Evolutionary conservation across 495 filamentous ascomycete species (phyloP).

Genomic region (Annulohypoxylon maeteangense): DNA sequence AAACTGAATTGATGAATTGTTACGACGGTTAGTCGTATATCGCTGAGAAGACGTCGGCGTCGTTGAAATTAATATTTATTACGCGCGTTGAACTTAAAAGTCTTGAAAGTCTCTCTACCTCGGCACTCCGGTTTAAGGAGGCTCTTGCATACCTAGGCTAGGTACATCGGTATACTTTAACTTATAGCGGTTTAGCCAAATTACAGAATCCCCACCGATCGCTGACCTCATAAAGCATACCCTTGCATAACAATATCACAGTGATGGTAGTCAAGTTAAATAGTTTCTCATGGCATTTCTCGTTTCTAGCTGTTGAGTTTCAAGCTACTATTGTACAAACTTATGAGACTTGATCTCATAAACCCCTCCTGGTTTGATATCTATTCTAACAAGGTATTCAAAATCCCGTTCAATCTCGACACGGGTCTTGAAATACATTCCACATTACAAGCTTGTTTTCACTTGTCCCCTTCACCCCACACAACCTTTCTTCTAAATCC

Average conservation of each 20-base stretch:
- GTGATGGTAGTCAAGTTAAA: not conserved
- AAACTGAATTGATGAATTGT: not conserved
- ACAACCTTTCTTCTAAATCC: slow-evolving; percentile 1
- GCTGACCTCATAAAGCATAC: slow-evolving; percentile 19
- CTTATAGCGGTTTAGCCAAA: slow-evolving; percentile 27
- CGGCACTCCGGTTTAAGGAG: slow-evolving; percentile 40
- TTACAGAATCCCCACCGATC: slow-evolving; percentile 24
- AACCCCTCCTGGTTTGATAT: slow-evolving; percentile 3
- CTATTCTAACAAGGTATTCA: slow-evolving; percentile 18
- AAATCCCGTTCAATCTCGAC: slow-evolving; percentile 2
- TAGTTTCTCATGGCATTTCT: slow-evolving; percentile 20
- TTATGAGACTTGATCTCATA: slow-evolving; percentile 2
- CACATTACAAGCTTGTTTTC: not conserved
- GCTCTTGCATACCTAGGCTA: not conserved
- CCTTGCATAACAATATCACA: not conserved
- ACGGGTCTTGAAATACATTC: slow-evolving; percentile 17
- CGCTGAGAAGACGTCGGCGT: not conserved
- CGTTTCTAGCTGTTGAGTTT: slow-evolving; percentile 20
- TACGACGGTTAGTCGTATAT: not conserved
- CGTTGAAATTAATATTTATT: slow-evolving; percentile 12
- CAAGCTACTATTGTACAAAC: slow-evolving; percentile 23
- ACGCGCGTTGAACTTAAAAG: not conserved
- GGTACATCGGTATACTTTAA: not conserved
- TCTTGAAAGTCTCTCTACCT: slow-evolving; percentile 24
- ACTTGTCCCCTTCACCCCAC: not conserved